Evolutionary conservation across 2,329 filamentous ascomycete species (phyloP).

Genomic region (Fusarium protoensiforme): DNA sequence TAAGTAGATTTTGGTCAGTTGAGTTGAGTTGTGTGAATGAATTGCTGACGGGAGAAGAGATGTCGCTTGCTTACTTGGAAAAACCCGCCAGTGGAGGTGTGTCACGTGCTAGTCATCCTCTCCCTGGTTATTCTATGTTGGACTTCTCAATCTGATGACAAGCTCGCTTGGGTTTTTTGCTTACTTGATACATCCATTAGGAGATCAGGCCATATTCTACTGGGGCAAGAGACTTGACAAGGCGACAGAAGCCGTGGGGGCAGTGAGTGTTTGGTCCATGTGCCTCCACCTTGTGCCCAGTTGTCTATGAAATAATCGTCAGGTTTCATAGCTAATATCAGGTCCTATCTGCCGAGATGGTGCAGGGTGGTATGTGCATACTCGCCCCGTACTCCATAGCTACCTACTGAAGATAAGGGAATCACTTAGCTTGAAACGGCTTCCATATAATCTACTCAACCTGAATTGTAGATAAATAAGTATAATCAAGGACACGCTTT

Average conservation of each 20-base stretch:
- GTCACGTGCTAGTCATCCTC: neutral
- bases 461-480: no score
- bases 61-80: neutral
- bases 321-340: neutral
- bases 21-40: neutral
- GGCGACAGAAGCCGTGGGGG: neutral
- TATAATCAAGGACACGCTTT: neutral
- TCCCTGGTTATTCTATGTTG: neutral
- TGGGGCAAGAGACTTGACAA: neutral
- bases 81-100: neutral
- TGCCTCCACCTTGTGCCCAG: neutral
- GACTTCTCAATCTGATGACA: neutral
- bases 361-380: neutral
- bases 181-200: neutral
- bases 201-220: no score
- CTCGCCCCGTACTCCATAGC: neutral
- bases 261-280: neutral
- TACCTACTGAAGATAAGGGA: no score
- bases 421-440: neutral
- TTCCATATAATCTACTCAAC: neutral
- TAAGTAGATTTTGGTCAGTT: neutral
- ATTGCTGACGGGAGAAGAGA: neutral
- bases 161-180: neutral
- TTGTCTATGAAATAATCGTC: neutral
- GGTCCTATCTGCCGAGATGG: neutral